Base-by-base conservation (phyloP, 805 yeast species). In the Candida yuanshanica region DNA sequence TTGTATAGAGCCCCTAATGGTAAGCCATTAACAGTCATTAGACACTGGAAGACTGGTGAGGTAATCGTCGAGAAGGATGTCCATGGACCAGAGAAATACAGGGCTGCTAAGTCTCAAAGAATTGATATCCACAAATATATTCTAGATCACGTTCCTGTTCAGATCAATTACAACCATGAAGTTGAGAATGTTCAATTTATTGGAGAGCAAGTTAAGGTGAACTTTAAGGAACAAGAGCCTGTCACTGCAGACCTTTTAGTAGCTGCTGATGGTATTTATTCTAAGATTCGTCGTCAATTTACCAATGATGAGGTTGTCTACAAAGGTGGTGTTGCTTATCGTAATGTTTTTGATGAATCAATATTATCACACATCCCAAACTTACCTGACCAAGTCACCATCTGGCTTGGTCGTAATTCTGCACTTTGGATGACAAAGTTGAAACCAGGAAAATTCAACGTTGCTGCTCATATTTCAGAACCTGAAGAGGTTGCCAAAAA, bases 201-300 rank as follows among this genome's bases (percentile, higher is more conserved):
- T 20, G 41, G 24, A 4, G 44, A 43, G 29, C 35, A 29, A 17
- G 46, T 33, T 8, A 39, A 31, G 13, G 20, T 45, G 4, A 43
- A 39, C n/a, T 45, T 45, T 35, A 35, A 34, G 20, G 36, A 38
- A 20, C 36, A 38, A 22, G 38, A 38, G 10, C 20, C 45, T 6
- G 33, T 46, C 8, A 16, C 10, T 29, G 45, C 40, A 16, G 49
- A 44, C 36, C 18, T 46, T 14, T 18, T 44, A 6, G 42, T 44
- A 18, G 47, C 47, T 8, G 49, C 49, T 21, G 49, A 44, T 37
- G 49, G 49, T 24, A 46, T 46, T 13, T 46, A 46, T 21, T 46
- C 49, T n/a, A 46, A 39, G 17, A 44, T 43, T 23, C 43, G 49
- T 25, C 42, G 44, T 20, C 49, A 46, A 20, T 43, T 46, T 17